Percentiles rank a stretch among this genome's conserved stretches.
Conservation (phyloP, 2,329 filamentous ascomycete species). For the Fusarium sp. region DNA sequence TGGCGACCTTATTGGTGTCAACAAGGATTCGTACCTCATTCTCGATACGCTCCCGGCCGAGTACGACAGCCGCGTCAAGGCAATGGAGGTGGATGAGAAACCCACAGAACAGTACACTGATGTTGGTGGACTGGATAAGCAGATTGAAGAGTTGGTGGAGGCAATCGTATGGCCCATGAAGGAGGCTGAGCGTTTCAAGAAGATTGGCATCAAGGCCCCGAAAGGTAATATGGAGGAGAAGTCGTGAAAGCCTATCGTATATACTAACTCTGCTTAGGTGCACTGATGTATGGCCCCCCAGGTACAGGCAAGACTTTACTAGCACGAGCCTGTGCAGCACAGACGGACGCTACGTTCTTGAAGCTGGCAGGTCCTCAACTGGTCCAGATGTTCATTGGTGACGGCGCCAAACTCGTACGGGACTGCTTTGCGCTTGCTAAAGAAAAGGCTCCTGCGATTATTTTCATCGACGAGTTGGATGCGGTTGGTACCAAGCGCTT, state of each 20-base stretch:
- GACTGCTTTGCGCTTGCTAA: constrained; percentile 98
- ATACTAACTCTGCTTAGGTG: constrained; percentile 90
- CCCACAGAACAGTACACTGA: constrained; percentile 99
- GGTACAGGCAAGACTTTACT: constrained; percentile 92
- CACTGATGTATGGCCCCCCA: constrained; percentile 95
- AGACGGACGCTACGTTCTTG: constrained; percentile 98
- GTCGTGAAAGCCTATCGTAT: constrained; percentile 51
- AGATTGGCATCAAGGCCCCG: constrained; percentile 99
- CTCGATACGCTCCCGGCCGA: constrained; percentile 96
- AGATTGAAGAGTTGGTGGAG: constrained; percentile 98
- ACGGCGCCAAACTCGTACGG: constrained; percentile 95
- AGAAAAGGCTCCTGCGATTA: constrained; percentile 98
- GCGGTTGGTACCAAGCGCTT: constrained; percentile 99
- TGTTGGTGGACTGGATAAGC: constrained; percentile 96
- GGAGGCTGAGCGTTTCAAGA: constrained; percentile 98
- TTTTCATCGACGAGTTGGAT: constrained; percentile 99
- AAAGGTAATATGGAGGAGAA: constrained; percentile 79
- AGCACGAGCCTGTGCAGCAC: constrained; percentile 93
- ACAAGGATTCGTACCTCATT: constrained; percentile 98
- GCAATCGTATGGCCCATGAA: constrained; percentile 99
- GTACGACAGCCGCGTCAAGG: constrained; percentile 98
- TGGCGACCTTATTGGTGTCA: constrained; percentile 95
- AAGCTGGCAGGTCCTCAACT: constrained; percentile 97
- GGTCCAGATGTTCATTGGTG: constrained; percentile 99
- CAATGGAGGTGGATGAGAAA: constrained; percentile 99